These are phyloP conservation scores for Cystobasidium slooffiae DNA, from an alignment of 1,284 basidiomycete species.

Conservation along the genomic window DNA sequence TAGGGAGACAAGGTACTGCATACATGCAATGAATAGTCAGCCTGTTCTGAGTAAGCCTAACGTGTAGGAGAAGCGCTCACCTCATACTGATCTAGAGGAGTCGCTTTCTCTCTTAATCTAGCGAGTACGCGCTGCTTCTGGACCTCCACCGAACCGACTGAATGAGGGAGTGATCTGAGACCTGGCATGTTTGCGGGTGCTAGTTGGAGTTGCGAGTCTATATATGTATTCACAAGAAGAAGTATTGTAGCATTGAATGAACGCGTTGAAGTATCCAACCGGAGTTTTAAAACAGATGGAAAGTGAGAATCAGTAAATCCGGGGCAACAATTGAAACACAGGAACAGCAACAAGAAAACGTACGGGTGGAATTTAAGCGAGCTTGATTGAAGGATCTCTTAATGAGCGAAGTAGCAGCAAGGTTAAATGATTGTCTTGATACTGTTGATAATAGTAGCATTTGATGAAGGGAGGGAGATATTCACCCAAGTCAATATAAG, in stretches of 20 bases:
- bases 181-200: slow-evolving; percentile 28
- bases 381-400: background rate
- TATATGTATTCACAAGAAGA: background rate
- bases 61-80: slow-evolving; percentile 3
- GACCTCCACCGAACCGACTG: slow-evolving; percentile 36
- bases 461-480: background rate
- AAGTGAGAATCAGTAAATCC: background rate
- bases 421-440: background rate
- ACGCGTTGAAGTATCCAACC: background rate
- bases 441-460: background rate
- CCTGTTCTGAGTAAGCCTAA: background rate
- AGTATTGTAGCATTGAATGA: background rate
- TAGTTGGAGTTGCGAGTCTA: background rate
- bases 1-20: slow-evolving; percentile 32
- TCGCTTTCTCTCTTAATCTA: slow-evolving; percentile 31
- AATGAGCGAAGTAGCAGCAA: background rate
- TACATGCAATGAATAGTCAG: background rate
- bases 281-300: background rate
- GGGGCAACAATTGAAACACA: background rate
- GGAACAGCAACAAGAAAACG: background rate
- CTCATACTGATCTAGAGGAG: slow-evolving; percentile 42
- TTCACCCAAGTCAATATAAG: background rate
- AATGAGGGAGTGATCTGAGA: slow-evolving; percentile 33
- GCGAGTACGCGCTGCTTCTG: slow-evolving; percentile 43
- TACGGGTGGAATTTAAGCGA: slow-evolving; percentile 13